phyloP scores from a whole-genome alignment of 345 rosid genomes.

The Moricandia moricandioides region DNA sequence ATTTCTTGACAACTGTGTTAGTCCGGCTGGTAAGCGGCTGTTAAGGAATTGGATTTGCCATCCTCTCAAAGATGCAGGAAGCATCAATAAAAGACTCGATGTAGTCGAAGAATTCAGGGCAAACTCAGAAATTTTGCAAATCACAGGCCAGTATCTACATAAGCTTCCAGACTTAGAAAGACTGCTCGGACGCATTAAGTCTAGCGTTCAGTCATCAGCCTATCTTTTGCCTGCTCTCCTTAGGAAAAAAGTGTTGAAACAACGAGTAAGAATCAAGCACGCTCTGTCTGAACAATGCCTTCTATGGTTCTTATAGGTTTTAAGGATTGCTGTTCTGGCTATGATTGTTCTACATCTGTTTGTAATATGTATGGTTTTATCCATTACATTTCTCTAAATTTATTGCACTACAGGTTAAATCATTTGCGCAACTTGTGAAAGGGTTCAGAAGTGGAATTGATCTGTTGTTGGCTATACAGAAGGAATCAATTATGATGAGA shows the following conservation, averaged over 20 bases:
- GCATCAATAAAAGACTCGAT: conserved; percentile 75
- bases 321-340: not conserved
- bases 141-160: conserved; percentile 59
- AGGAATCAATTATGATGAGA: conserved; percentile 47
- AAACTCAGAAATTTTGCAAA: conserved; percentile 51
- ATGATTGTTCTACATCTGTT: not conserved
- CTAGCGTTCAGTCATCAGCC: conserved; percentile 63
- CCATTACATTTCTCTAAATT: conserved; percentile 1
- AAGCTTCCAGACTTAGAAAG: conserved; percentile 88
- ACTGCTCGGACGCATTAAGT: conserved; percentile 75
- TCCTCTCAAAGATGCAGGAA: conserved; percentile 71
- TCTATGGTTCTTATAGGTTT: not conserved
- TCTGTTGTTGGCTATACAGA: conserved; percentile 55
- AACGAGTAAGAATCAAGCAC: conserved; percentile 48
- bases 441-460: conserved; percentile 77
- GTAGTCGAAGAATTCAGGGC: conserved; percentile 55
- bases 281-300: not conserved
- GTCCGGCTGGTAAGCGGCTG: conserved; percentile 80
- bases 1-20: conserved; percentile 78
- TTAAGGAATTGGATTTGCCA: conserved; percentile 94
- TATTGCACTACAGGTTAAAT: conserved; percentile 60
- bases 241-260: conserved; percentile 70
- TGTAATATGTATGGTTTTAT: not conserved
- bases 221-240: conserved; percentile 62
- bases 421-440: conserved; percentile 77